phyloP scores from a whole-genome alignment of 1,284 basidiomycete species.

The Grifola frondosa region DNA sequence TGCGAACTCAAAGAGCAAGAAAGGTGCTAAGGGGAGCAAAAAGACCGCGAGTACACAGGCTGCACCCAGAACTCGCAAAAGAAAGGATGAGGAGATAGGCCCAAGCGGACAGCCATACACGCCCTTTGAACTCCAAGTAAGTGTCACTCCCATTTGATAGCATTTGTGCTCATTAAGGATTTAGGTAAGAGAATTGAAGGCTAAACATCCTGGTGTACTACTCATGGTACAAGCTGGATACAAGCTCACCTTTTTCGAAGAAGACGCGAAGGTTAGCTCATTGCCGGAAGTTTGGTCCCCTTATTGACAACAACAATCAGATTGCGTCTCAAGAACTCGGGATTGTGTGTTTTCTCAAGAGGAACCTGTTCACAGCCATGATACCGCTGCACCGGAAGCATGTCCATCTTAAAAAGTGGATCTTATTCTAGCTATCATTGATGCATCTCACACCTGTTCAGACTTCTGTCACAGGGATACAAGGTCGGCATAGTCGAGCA shows the following conservation, averaged over 20 bases:
- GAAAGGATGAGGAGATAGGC: constrained; percentile 54
- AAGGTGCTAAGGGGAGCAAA: constrained; percentile 32
- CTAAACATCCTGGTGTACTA: constrained; percentile 71
- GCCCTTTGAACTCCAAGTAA: constrained; percentile 79
- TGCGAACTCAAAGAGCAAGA: constrained; percentile 36
- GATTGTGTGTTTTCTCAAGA: constrained; percentile 74
- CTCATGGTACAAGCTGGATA: constrained; percentile 90
- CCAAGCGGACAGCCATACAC: constrained; percentile 82
- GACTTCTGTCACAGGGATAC: constrained; percentile 82
- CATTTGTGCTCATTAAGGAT: constrained; percentile 10
- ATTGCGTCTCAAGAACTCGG: constrained; percentile 81
- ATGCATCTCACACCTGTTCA: constrained; percentile 28
- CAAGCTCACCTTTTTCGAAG: constrained; percentile 86
- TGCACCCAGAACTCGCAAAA: constrained; percentile 31
- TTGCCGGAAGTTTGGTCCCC: no score
- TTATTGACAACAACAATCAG: no score
- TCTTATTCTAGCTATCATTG: constrained; percentile 8
- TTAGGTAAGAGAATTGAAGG: constrained; percentile 70
- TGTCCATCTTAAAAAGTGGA: constrained; percentile 86
- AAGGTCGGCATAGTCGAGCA: constrained; percentile 94
- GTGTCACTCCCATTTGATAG: constrained; percentile 1
- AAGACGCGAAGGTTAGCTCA: constrained; percentile 81
- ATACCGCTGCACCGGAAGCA: constrained; percentile 82
- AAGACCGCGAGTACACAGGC: constrained; percentile 31
- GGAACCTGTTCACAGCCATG: constrained; percentile 83